A percentile compares a stretch with the other conserved stretches of the same genome.
phyloP scores from a whole-genome alignment of 768 basidiomycete species.

The Hygrophorus pudorinus region DNA sequence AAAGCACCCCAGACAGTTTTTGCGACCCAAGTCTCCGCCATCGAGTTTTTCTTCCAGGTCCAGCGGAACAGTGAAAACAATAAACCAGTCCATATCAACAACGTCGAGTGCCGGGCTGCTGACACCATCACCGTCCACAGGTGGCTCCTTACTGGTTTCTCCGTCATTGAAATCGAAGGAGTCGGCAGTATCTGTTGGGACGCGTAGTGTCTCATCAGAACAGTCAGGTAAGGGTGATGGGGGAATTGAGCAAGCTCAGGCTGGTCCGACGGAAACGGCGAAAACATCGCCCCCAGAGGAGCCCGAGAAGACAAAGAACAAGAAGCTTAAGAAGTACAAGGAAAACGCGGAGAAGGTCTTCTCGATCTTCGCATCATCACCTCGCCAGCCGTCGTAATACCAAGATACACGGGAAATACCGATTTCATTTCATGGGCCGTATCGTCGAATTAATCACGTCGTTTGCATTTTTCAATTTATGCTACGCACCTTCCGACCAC shows the following conservation, averaged over 20 bases:
- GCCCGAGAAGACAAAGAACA: constrained; percentile 55
- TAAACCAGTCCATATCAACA: constrained; percentile 32
- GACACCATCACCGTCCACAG: constrained; percentile 54
- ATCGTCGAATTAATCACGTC: background rate
- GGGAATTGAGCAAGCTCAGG: constrained; percentile 14
- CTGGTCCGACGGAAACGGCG: constrained; percentile 20
- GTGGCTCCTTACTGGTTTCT: constrained; percentile 33
- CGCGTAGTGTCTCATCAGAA: constrained; percentile 62
- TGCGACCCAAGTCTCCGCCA: constrained; percentile 62
- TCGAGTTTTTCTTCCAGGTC: constrained; percentile 33
- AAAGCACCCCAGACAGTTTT: constrained; percentile 62
- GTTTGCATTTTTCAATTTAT: background rate
- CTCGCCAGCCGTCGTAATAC: constrained; percentile 33
- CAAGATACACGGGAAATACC: background rate
- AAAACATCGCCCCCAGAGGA: constrained; percentile 26
- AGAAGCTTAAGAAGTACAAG: constrained; percentile 80
- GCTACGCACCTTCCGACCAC: background rate
- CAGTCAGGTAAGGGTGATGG: constrained; percentile 50
- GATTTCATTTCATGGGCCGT: background rate
- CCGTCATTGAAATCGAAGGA: constrained; percentile 78
- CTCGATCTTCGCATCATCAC: constrained; percentile 63
- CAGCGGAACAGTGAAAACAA: constrained; percentile 23
- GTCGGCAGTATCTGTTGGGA: constrained; percentile 64
- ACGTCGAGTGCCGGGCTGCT: constrained; percentile 37
- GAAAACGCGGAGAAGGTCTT: constrained; percentile 81